Conservation (phyloP, 2,329 filamentous ascomycete species). For the Penicillium sp. region DNA sequence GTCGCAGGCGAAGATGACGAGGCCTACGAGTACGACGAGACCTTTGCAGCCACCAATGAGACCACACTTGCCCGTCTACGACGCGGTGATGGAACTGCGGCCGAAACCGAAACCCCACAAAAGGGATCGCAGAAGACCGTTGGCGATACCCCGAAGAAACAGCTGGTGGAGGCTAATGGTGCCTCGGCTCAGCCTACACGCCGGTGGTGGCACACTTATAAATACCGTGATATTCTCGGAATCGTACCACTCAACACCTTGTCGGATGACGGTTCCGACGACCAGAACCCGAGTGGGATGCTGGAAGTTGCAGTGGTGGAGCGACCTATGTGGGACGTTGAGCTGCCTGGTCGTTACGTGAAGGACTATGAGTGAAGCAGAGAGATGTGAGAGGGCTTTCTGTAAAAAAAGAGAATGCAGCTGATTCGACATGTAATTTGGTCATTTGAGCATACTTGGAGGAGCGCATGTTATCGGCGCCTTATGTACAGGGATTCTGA, state of each 20-base stretch:
- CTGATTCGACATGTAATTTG: conserved; percentile 12
- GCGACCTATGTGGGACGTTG: conserved; percentile 78
- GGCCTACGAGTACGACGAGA: conserved; percentile 36
- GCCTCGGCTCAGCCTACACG: conserved; percentile 32
- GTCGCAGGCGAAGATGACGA: conserved; percentile 34
- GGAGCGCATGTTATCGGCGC: conserved; percentile 23
- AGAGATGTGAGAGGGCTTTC: conserved; percentile 3
- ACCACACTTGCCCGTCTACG: conserved; percentile 34
- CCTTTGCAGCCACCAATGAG: conserved; percentile 32
- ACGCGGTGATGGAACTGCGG: conserved; percentile 22
- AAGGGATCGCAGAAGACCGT: conserved; percentile 21
- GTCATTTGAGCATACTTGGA: conserved; percentile 20
- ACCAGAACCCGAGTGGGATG: conserved; percentile 22
- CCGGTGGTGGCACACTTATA: conserved; percentile 76
- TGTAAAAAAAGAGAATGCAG: conserved; percentile 11
- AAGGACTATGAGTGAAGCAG: conserved; percentile 51
- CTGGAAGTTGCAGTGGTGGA: conserved; percentile 85
- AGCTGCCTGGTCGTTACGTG: conserved; percentile 70
- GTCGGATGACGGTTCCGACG: conserved; percentile 38
- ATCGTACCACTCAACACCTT: conserved; percentile 55
- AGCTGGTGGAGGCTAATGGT: conserved; percentile 23
- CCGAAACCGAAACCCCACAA: conserved; percentile 23
- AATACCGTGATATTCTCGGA: conserved; percentile 91
- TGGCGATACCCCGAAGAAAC: conserved; percentile 27
- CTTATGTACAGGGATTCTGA: conserved; percentile 22